phyloP scores from a whole-genome alignment of 2,329 filamentous ascomycete genomes.

The Calonectria pauciramosa region DNA sequence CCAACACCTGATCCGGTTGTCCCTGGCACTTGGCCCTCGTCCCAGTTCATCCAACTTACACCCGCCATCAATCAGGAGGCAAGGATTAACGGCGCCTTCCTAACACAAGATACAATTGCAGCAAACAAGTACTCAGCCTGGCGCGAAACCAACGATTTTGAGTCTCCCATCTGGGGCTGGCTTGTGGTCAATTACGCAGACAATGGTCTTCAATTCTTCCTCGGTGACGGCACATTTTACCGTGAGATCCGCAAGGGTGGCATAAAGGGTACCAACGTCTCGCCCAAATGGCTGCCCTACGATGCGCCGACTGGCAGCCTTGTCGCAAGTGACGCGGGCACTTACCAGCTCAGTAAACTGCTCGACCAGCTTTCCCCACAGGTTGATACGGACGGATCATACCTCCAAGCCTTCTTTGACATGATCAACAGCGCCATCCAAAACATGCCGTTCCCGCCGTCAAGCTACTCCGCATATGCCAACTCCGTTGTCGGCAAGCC shows the following conservation, averaged over 20 bases:
- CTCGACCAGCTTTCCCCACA: neutral
- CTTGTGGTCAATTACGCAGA: neutral
- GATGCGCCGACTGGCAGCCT: neutral
- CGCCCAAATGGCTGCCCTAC: neutral
- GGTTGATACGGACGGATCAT: neutral
- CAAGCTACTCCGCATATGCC: neutral
- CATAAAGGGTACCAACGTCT: neutral
- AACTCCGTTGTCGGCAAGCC: neutral
- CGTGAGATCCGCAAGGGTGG: constrained; percentile 2
- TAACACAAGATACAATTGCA: neutral
- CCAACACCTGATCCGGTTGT: neutral
- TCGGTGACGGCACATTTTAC: neutral
- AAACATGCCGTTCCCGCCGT: neutral
- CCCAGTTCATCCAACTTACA: neutral
- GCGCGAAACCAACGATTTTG: neutral
- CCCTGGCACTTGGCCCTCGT: neutral
- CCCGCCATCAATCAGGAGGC: neutral
- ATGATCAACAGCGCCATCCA: neutral
- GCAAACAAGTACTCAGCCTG: neutral
- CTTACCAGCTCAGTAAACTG: neutral
- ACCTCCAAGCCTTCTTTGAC: constrained; percentile 7
- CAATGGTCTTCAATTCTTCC: constrained; percentile 8
- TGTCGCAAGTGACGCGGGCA: neutral
- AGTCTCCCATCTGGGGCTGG: constrained; percentile 15
- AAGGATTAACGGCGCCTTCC: neutral